Conservation (phyloP, 192 early-diverging fungal genomes). For the Coemansia furcata region DNA sequence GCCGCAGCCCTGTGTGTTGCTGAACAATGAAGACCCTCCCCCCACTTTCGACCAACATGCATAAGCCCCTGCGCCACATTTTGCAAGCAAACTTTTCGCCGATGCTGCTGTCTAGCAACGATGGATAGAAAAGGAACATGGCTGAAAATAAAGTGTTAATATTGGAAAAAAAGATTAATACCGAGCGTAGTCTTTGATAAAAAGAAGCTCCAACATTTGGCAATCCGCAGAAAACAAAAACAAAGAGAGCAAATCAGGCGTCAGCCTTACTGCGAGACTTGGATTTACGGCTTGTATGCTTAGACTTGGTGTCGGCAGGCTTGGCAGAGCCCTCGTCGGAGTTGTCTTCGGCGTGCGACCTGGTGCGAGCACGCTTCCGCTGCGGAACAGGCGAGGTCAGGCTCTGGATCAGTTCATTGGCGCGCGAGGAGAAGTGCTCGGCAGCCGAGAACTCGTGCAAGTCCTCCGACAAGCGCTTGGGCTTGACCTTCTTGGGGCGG, state of each 20-base stretch:
- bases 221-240: not conserved
- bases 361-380: constrained; percentile 34
- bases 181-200: not conserved
- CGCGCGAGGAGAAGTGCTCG: constrained; percentile 40
- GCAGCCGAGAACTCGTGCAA: not conserved
- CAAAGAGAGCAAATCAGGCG: constrained; percentile 6
- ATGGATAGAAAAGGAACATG: not conserved
- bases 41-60: not conserved
- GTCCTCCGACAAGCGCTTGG: constrained; percentile 27
- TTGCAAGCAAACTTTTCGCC: not conserved
- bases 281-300: constrained; percentile 43
- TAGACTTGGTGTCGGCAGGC: constrained; percentile 25
- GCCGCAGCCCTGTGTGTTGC: not conserved
- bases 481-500: constrained; percentile 23
- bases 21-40: not conserved
- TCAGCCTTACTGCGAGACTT: constrained; percentile 29
- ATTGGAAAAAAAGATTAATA: not conserved
- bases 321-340: constrained; percentile 27
- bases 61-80: not conserved
- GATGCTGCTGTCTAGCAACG: not conserved
- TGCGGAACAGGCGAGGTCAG: constrained; percentile 41
- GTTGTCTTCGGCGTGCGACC: constrained; percentile 38
- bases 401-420: constrained; percentile 44
- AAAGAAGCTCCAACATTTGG: not conserved
- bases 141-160: not conserved